Evolutionary conservation across 2,329 filamentous ascomycete species (phyloP).

Genomic region (Cryphonectria nitschkei): DNA sequence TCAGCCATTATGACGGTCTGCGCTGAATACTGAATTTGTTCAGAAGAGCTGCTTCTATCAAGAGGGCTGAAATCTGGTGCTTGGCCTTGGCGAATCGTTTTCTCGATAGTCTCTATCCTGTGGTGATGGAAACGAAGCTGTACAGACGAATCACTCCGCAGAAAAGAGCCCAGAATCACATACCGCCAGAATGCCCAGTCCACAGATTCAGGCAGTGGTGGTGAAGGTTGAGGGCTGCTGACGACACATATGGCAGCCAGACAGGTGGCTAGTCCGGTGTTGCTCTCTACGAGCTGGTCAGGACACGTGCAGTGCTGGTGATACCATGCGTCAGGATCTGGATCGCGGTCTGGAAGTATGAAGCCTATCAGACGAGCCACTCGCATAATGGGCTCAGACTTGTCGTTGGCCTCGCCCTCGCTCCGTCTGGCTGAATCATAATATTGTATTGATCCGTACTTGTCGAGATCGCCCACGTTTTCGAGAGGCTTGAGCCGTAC

Average conservation of each 20-base stretch:
- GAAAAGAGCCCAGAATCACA: constrained; percentile 12
- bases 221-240: background rate
- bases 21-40: constrained; percentile 7
- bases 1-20: constrained; percentile 11
- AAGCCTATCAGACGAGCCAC: background rate
- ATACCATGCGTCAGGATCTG: background rate
- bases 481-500: background rate
- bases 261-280: constrained; percentile 12
- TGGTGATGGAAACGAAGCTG: constrained; percentile 11
- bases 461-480: background rate
- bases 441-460: background rate
- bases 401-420: background rate
- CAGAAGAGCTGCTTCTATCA: background rate
- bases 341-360: background rate
- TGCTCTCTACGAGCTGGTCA: constrained; percentile 7
- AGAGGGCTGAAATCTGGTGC: background rate
- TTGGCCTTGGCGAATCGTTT: constrained; percentile 21
- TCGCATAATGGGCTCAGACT: background rate
- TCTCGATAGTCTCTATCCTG: background rate
- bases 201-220: background rate
- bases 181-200: constrained; percentile 22
- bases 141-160: background rate
- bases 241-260: constrained; percentile 19
- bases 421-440: background rate
- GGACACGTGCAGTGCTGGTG: constrained; percentile 16